These are phyloP conservation scores for Ceratocystis colombiana DNA, from an alignment of 2,329 filamentous ascomycete species.

Conservation along the genomic window DNA sequence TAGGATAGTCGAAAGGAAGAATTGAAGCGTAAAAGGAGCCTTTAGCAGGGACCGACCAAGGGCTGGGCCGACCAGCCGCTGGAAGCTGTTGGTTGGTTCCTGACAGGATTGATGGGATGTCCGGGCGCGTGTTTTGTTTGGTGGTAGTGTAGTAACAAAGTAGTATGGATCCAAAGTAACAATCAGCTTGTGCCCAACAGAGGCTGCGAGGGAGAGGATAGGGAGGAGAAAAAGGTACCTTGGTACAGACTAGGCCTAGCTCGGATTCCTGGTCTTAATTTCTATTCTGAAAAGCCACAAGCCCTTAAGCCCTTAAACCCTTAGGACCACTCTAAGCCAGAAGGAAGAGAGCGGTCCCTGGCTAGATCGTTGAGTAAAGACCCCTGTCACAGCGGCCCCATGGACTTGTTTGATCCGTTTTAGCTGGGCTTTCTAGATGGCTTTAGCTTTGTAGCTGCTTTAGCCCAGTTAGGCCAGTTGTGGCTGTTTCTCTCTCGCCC, in stretches of 20 bases:
- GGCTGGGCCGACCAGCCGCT: conserved; percentile 6
- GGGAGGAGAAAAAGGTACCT: too few relatives aligned
- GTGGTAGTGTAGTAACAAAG: background rate
- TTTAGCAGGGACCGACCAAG: background rate
- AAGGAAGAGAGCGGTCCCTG: conserved; percentile 8
- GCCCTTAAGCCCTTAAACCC: background rate
- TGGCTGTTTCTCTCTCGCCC: background rate
- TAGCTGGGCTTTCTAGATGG: conserved; percentile 2
- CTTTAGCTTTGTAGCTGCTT: background rate
- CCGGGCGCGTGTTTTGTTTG: conserved; percentile 9
- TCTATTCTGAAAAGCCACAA: background rate
- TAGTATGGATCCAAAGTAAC: background rate
- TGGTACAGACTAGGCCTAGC: too few relatives aligned
- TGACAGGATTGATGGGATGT: conserved; percentile 2
- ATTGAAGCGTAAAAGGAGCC: background rate
- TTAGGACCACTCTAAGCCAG: background rate
- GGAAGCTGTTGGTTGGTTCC: conserved; percentile 1
- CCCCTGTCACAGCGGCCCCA: background rate
- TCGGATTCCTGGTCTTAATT: too few relatives aligned
- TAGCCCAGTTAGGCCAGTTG: conserved; percentile 6
- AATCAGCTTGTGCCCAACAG: background rate
- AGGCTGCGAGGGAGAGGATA: too few relatives aligned
- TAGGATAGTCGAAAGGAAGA: background rate
- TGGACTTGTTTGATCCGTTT: background rate
- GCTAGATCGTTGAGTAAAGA: background rate